These are phyloP conservation scores for Epichloe elymi DNA, from an alignment of 2,329 filamentous ascomycete genomes.

Conservation along the genomic window DNA sequence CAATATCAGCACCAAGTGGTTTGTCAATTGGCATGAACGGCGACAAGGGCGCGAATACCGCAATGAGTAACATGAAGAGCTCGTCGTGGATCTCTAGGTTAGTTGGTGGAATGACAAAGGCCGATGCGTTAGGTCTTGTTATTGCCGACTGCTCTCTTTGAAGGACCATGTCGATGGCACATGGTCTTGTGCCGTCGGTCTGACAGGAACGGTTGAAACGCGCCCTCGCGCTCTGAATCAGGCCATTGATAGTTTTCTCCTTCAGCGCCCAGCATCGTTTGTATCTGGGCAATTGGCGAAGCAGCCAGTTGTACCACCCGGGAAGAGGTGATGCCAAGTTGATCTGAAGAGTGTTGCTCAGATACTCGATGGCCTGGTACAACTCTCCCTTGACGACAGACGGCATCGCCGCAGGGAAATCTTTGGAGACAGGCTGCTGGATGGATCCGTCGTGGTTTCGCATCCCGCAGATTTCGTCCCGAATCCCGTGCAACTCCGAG, in stretches of 20 bases:
- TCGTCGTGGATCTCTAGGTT: constrained; percentile 12
- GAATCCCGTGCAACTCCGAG: constrained; percentile 1
- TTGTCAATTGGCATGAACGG: not conserved
- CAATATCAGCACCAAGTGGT: not conserved
- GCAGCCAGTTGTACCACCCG: not conserved
- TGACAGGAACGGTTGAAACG: not conserved
- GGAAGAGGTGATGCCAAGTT: not conserved
- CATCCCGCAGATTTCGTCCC: not conserved
- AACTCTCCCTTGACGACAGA: not conserved
- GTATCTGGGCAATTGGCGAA: not conserved
- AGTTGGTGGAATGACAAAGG: not conserved
- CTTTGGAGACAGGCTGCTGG: not conserved
- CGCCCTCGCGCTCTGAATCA: not conserved
- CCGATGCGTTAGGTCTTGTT: not conserved
- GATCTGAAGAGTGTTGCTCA: not conserved
- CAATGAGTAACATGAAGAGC: constrained; percentile 9
- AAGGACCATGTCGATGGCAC: constrained; percentile 6
- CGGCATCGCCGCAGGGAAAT: not conserved
- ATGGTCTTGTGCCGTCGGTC: not conserved
- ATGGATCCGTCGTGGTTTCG: not conserved
- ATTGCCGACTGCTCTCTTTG: not conserved
- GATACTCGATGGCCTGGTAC: not conserved
- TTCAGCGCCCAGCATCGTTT: not conserved
- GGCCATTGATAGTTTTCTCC: not conserved
- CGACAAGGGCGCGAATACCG: not conserved